Evolutionary conservation across 2,329 filamentous ascomycete species (phyloP).

Genomic region (Aspergillus sp.): DNA sequence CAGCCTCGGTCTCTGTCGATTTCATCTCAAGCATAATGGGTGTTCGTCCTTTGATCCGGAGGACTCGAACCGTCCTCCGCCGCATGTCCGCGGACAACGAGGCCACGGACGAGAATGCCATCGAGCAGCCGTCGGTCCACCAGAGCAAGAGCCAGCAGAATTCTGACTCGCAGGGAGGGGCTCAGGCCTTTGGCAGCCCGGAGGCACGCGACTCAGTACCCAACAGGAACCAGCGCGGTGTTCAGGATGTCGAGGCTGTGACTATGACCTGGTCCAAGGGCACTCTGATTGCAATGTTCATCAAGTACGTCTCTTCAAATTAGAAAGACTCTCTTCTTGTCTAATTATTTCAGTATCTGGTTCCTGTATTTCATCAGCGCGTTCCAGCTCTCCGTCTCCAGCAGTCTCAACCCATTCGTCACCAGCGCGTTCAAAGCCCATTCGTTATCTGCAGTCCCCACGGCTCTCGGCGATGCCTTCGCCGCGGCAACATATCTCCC

Average conservation of each 20-base stretch:
- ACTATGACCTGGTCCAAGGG: slow-evolving; percentile 45
- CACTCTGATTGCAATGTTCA: slow-evolving; percentile 33
- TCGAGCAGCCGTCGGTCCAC: not conserved
- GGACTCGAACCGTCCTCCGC: not conserved
- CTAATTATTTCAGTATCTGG: slow-evolving; percentile 33
- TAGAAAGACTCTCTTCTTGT: no score
- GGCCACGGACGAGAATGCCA: not conserved
- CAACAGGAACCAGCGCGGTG: slow-evolving; percentile 32
- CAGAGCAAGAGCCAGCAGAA: not conserved
- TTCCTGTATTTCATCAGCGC: slow-evolving; percentile 39
- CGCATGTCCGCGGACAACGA: not conserved
- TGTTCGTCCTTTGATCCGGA: not conserved
- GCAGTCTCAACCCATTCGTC: slow-evolving; percentile 47
- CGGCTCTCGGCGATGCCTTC: slow-evolving; percentile 56
- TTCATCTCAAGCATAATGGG: not conserved
- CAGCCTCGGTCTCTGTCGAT: not conserved
- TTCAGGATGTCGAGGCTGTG: slow-evolving; percentile 47
- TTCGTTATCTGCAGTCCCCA: slow-evolving; percentile 53
- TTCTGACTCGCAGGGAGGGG: no score
- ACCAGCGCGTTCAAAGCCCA: slow-evolving; percentile 53
- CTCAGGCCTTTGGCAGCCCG: no score
- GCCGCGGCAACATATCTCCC: slow-evolving; percentile 59
- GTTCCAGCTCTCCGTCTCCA: slow-evolving; percentile 34
- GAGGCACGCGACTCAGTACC: no score
- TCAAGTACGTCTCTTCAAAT: no score